Evolutionary conservation across 108 stramenopile genomes (phyloP).

Genomic region (Schizochytrium sp.): DNA sequence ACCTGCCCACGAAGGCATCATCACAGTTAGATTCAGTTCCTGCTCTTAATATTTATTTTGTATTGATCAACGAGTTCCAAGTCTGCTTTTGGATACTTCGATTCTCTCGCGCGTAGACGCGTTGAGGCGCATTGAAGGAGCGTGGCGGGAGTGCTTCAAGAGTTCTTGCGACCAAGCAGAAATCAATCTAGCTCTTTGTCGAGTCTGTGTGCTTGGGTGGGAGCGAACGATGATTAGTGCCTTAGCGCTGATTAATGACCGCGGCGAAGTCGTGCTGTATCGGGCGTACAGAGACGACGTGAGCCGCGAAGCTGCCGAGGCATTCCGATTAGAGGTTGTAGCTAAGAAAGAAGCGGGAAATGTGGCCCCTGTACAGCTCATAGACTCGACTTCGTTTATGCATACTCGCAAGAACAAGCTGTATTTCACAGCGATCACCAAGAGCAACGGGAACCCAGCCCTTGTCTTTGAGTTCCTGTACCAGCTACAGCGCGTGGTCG

Average conservation of each 20-base stretch:
- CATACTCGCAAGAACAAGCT: constrained; percentile 95
- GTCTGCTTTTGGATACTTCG: too few species aligned
- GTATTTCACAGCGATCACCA: constrained; percentile 96
- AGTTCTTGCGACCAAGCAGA: too few species aligned
- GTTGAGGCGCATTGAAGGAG: too few species aligned
- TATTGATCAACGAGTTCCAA: too few species aligned
- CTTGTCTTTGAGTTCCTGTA: constrained; percentile 97
- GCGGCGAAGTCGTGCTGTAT: constrained; percentile 75
- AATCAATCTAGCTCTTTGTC: too few species aligned
- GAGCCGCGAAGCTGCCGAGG: constrained; percentile 18
- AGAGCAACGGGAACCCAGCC: constrained; percentile 95
- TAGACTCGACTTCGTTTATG: constrained; percentile 95
- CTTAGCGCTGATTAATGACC: constrained; percentile 73
- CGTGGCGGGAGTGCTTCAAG: too few species aligned
- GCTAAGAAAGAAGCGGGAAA: constrained; percentile 95
- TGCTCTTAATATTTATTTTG: too few species aligned
- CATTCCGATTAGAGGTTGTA: constrained; percentile 70
- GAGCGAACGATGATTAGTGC: constrained; percentile 72
- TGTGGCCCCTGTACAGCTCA: constrained; percentile 89
- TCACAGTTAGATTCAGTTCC: too few species aligned
- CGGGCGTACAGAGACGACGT: constrained; percentile 72
- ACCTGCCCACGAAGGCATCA: neutral
- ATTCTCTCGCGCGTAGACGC: too few species aligned
- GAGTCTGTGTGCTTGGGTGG: neutral
- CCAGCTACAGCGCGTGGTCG: constrained; percentile 91